Evolutionary conservation across 2,329 filamentous ascomycete species (phyloP), one percentile per base, ranked within the genome.

Genomic region (Onygena corvina): DNA sequence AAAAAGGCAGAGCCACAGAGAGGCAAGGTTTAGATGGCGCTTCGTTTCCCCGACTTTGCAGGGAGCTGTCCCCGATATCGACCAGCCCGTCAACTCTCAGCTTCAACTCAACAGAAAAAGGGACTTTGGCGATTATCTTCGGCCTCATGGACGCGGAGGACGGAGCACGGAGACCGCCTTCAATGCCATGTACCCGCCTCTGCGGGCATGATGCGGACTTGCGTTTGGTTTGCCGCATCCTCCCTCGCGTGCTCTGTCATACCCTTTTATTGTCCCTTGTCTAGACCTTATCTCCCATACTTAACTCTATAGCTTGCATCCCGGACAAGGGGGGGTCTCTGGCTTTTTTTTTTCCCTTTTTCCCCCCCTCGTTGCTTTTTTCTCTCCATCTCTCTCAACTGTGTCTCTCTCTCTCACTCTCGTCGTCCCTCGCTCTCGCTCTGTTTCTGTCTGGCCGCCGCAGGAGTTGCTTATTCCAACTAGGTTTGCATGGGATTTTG

Each of bases 231-330:
- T 40, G 35, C 35, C 35, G n/a, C n/a, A n/a, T n/a, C n/a, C n/a
- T n/a, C 25, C 18, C 35, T 40, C 35, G 35, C 35, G 35, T 40
- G 35, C 35, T 40, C 35, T 40, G 35, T 40, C 35, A 40, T 40
- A 40, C 35, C 35, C 18, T 23, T 20, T 20, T 38, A 8, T 9
- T 25, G n/a, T n/a, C 11, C 27, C 27, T 9, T 23, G n/a, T 42
- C 21, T 42, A n/a, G 11, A 4, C 11, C 36, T 27, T 42, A 25
- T 42, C 21, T 5, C 4, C 18, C 18, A 20, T n/a, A n/a, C n/a
- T n/a, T n/a, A n/a, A 20, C 7, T 16, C 12, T 33, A 33, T 33
- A 33, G 30, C 30, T 33, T 33, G 35, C 35, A 23, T 40, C 35
- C 18, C 35, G 23, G 12, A 36, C 18, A 20, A 38, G 35, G 35